Percentiles rank a stretch among this genome's conserved stretches.
Evolutionary conservation across 257 asterid species (phyloP).

Genomic region (Parsonsia alboflavescens): DNA sequence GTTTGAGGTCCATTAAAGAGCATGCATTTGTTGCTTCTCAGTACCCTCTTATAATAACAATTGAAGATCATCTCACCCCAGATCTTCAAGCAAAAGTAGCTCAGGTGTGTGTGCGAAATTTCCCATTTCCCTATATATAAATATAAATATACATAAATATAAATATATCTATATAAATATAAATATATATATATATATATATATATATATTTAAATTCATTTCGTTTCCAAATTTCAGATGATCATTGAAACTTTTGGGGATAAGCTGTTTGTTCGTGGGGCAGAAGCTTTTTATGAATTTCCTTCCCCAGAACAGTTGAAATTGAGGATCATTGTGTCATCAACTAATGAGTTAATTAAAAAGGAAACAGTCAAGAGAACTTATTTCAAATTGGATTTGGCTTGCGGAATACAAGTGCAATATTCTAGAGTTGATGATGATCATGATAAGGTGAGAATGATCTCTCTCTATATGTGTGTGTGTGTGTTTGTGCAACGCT

Average conservation of each 20-base stretch:
- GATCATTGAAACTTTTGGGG: constrained; percentile 72
- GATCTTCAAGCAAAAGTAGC: constrained; percentile 74
- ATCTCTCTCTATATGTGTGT: not conserved
- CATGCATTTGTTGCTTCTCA: no score
- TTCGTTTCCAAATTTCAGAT: constrained; percentile 50
- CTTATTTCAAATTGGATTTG: constrained; percentile 27
- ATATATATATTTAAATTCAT: no score
- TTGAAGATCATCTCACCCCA: no score
- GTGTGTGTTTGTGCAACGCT: not conserved
- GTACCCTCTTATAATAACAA: no score
- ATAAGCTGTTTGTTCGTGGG: constrained; percentile 48
- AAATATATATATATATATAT: no score
- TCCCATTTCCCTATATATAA: constrained; percentile 7
- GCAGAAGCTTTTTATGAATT: constrained; percentile 39
- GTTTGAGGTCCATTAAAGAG: no score
- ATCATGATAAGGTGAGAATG: constrained; percentile 32
- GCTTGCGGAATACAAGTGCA: constrained; percentile 38
- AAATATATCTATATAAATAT: no score
- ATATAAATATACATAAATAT: no score
- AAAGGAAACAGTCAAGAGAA: constrained; percentile 20
- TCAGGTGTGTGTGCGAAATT: constrained; percentile 37
- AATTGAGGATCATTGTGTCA: constrained; percentile 48
- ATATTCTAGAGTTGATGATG: constrained; percentile 15
- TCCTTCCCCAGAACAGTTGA: constrained; percentile 68
- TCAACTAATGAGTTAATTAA: constrained; percentile 50